These are phyloP conservation scores for Phytopythium chamaehyphon DNA, from an alignment of 352 stramenopile species.

Conservation along the genomic window DNA sequence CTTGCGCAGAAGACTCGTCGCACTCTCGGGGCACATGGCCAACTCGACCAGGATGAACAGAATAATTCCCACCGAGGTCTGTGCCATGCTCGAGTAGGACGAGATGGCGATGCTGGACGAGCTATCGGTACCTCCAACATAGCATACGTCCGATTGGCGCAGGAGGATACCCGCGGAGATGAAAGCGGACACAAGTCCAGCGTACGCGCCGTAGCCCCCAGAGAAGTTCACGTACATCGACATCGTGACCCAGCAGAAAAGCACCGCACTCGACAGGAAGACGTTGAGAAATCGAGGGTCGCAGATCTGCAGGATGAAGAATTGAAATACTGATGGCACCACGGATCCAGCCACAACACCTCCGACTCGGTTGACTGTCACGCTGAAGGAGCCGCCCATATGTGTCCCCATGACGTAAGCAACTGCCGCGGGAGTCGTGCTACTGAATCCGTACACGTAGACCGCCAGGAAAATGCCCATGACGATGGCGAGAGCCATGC, in stretches of 20 bases:
- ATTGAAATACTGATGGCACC: slow-evolving; percentile 79
- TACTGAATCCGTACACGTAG: slow-evolving; percentile 72
- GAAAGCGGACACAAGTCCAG: slow-evolving; percentile 68
- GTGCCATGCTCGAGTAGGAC: slow-evolving; percentile 73
- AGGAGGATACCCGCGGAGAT: slow-evolving; percentile 62
- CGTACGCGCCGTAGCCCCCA: slow-evolving; percentile 65
- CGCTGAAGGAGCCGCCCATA: slow-evolving; percentile 72
- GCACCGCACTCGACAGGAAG: slow-evolving; percentile 40
- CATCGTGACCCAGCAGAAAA: slow-evolving; percentile 71
- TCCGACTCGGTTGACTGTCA: slow-evolving; percentile 77
- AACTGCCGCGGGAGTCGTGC: slow-evolving; percentile 53
- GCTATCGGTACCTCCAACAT: slow-evolving; percentile 28
- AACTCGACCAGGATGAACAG: slow-evolving; percentile 76
- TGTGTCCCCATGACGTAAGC: slow-evolving; percentile 80
- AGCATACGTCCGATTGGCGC: slow-evolving; percentile 55
- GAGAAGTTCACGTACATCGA: slow-evolving; percentile 78
- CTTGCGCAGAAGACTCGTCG: slow-evolving; percentile 49
- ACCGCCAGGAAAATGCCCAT: slow-evolving; percentile 63
- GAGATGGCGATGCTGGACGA: slow-evolving; percentile 48
- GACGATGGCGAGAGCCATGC: slow-evolving; percentile 56
- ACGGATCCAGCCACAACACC: slow-evolving; percentile 78
- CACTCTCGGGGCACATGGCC: slow-evolving; percentile 63
- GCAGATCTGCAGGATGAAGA: slow-evolving; percentile 78
- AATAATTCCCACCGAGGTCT: slow-evolving; percentile 76
- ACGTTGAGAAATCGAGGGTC: slow-evolving; percentile 29